Percentiles rank a stretch among this genome's conserved stretches.
phyloP scores from a whole-genome alignment of 208 protist genomes.

The Trypanosoma theileri region DNA sequence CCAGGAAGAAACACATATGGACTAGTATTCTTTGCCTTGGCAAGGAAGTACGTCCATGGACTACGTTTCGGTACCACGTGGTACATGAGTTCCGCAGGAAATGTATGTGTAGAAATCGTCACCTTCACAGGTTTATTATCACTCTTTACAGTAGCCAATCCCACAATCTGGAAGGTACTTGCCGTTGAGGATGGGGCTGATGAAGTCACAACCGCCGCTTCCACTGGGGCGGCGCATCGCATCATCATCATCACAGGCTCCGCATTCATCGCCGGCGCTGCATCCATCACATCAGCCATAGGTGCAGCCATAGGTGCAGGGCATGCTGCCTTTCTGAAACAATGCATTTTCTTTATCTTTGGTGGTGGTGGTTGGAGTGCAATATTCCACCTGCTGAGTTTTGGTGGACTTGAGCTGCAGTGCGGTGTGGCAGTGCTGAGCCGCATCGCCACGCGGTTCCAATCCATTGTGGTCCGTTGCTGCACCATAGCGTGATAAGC shows the following conservation, averaged over 20 bases:
- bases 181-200: conserved; percentile 30
- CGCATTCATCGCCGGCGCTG: not conserved
- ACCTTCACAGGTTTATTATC: conserved; percentile 49
- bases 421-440: conserved; percentile 57
- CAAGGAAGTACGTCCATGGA: conserved; percentile 35
- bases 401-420: conserved; percentile 33
- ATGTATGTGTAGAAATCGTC: conserved; percentile 35
- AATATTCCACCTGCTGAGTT: conserved; percentile 39
- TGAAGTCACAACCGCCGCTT: conserved; percentile 24
- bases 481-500: conserved; percentile 51
- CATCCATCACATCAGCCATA: not conserved
- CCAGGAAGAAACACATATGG: conserved; percentile 52
- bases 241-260: not conserved
- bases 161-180: conserved; percentile 47
- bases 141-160: conserved; percentile 38
- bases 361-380: conserved; percentile 20
- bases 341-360: not conserved
- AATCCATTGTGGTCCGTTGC: conserved; percentile 47
- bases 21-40: conserved; percentile 45
- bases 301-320: not conserved
- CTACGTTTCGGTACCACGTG: conserved; percentile 39
- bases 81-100: conserved; percentile 42
- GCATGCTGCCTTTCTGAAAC: not conserved
- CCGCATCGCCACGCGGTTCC: conserved; percentile 46
- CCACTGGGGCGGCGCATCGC: conserved; percentile 11